A percentile compares a stretch with the other conserved stretches of the same genome.
Evolutionary conservation across 805 yeast species (phyloP).

Genomic region (Saturnispora silvae): DNA sequence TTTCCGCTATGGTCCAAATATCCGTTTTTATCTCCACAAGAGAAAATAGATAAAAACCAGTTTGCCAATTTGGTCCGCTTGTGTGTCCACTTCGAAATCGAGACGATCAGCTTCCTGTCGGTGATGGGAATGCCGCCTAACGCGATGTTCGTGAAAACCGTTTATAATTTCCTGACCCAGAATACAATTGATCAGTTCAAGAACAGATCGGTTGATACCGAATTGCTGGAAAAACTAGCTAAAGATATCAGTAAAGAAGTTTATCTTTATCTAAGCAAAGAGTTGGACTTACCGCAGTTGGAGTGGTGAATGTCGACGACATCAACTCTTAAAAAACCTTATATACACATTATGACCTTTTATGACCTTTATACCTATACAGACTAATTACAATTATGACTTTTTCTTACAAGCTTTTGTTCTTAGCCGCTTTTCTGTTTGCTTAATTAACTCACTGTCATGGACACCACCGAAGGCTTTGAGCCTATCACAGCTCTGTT

Average conservation of each 20-base stretch:
- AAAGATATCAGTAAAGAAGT: neutral
- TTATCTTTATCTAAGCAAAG: neutral
- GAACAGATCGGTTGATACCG: neutral
- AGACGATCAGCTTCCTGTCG: conserved; percentile 12
- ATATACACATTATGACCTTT: too few species aligned
- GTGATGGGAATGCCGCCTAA: conserved; percentile 11
- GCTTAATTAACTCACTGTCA: too few species aligned
- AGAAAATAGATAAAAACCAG: conserved; percentile 6
- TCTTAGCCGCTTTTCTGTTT: too few species aligned
- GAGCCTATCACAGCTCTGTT: conserved; percentile 83
- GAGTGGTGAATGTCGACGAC: neutral
- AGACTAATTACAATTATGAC: too few species aligned
- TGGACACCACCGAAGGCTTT: conserved; percentile 44
- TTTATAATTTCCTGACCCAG: conserved; percentile 3
- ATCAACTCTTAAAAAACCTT: neutral
- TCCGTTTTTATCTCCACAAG: conserved; percentile 9
- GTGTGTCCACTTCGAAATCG: conserved; percentile 14
- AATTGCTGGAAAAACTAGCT: neutral
- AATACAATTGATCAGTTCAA: neutral
- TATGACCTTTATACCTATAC: too few species aligned
- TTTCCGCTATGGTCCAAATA: conserved; percentile 8
- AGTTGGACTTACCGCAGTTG: neutral
- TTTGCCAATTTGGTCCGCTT: conserved; percentile 11
- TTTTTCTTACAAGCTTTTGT: too few species aligned
- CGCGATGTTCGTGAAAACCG: conserved; percentile 8